phyloP scores from a whole-genome alignment of 2,329 filamentous ascomycete genomes.

The Beauveria australis region DNA sequence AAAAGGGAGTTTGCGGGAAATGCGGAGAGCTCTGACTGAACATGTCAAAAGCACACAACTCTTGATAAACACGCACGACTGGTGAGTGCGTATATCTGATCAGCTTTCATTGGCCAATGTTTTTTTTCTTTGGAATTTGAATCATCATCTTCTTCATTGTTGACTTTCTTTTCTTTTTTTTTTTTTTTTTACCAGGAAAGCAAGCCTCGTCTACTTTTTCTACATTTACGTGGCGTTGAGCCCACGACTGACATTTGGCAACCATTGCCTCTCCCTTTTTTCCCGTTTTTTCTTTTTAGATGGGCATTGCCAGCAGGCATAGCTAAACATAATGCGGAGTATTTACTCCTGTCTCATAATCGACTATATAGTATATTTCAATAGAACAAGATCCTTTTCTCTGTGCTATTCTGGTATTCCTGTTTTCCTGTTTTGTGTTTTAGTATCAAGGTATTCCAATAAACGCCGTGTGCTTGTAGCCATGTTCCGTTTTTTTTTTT shows the following conservation, averaged over 20 bases:
- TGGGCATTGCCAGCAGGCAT: not conserved
- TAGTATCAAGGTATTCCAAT: not conserved
- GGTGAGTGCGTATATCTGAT: not conserved
- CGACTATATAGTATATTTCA: not conserved
- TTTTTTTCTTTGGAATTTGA: not conserved
- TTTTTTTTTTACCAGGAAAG: not conserved
- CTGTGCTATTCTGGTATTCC: not conserved
- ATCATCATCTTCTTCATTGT: not conserved
- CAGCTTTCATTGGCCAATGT: not conserved
- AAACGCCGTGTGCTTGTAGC: not conserved
- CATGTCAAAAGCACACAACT: too few species aligned
- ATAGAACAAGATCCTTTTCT: not conserved
- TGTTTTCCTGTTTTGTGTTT: not conserved
- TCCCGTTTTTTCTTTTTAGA: not conserved
- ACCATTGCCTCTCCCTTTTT: not conserved
- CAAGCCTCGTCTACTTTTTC: not conserved
- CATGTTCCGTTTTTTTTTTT: not conserved
- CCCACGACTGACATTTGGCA: not conserved
- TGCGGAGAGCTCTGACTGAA: too few species aligned
- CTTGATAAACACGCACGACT: too few species aligned
- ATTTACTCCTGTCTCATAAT: constrained; percentile 1
- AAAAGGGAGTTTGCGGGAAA: too few species aligned
- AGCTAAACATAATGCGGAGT: not conserved
- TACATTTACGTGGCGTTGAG: not conserved
- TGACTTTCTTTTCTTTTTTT: not conserved